Evolutionary conservation across 306 rosid genomes (phyloP), one percentile per base, ranked within the genome.

Genomic region (Arachis stenosperma): DNA sequence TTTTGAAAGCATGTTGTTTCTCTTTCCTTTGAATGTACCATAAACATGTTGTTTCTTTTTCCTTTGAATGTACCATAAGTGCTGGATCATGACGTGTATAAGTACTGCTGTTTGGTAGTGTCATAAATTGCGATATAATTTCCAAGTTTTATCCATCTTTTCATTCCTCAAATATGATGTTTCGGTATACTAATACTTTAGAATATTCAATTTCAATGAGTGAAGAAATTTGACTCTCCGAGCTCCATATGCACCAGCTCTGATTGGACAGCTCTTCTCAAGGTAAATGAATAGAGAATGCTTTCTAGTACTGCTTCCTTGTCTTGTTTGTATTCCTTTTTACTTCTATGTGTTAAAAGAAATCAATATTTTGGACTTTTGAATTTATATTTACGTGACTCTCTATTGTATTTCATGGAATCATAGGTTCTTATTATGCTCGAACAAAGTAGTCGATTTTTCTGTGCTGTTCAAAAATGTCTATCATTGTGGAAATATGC

Each of bases 171-270:
- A 37, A 46, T 71, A 46, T 61, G 78, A 59, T 65, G 42, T 65
- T 65, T 69, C 79, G 55, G 55, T 44, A 55, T 75, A 33, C 80
- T 82, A 71, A 57, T 72, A 65, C 61, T 48, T 60, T 5, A 74
- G 47, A 69, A 75, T 65, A 22, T 69, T 73, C 52, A 40, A 9
- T 50, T 67, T 86, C 41, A 13, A 66, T 75, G 53, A 8, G 71
- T 73, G 64, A 78, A 94, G 98, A 94, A 94, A 88, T 94, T 94
- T 83, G 90, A 91, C 76, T 89, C 96, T 55, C 97, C 98, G 58
- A 94, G 98, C 88, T 89, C 90, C 50, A 84, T 72, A 67, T 89
- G 93, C 71, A 87, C 96, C 54, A 78, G 87, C 76, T 66, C 84
- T 14, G 98, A 94, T 76, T 93, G 98, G 98, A 75, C 90, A 57